Conservation (phyloP, 768 basidiomycete species). For the Asterophora lycoperdoides region DNA sequence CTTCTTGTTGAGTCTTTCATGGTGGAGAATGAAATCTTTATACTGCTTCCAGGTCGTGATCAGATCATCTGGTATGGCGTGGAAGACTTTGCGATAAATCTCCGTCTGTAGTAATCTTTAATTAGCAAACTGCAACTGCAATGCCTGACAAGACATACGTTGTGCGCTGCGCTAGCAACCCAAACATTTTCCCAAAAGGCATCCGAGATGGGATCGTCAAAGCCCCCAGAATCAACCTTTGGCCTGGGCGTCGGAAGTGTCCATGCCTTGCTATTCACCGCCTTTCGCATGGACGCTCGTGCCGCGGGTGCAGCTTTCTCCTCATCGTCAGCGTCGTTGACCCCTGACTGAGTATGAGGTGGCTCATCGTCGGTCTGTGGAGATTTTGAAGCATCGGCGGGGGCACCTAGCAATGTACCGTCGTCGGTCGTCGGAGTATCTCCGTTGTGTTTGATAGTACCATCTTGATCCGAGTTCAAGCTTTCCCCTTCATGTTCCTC, state of each 20-base stretch:
- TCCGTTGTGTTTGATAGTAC: slow-evolving; percentile 6
- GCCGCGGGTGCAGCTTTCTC: slow-evolving; percentile 48
- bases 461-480: background rate
- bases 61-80: slow-evolving; percentile 87
- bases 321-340: slow-evolving; percentile 39
- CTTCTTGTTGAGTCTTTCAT: slow-evolving; percentile 69
- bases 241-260: slow-evolving; percentile 66
- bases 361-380: slow-evolving; percentile 41
- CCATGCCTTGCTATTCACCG: slow-evolving; percentile 52
- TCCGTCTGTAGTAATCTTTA: slow-evolving; percentile 60
- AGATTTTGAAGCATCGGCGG: slow-evolving; percentile 45
- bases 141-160: slow-evolving; percentile 48
- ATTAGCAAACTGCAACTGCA: background rate
- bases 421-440: slow-evolving; percentile 30
- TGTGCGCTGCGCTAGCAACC: slow-evolving; percentile 82
- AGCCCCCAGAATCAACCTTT: slow-evolving; percentile 66
- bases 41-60: slow-evolving; percentile 95
- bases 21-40: slow-evolving; percentile 75
- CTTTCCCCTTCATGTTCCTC: slow-evolving; percentile 6
- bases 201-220: slow-evolving; percentile 87
- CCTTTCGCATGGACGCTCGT: slow-evolving; percentile 50
- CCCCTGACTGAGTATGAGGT: slow-evolving; percentile 41
- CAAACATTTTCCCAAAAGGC: slow-evolving; percentile 89
- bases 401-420: slow-evolving; percentile 48
- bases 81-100: slow-evolving; percentile 93